Conservation (phyloP, 208 protist genomes). For the Wallacemonas rigidus region DNA sequence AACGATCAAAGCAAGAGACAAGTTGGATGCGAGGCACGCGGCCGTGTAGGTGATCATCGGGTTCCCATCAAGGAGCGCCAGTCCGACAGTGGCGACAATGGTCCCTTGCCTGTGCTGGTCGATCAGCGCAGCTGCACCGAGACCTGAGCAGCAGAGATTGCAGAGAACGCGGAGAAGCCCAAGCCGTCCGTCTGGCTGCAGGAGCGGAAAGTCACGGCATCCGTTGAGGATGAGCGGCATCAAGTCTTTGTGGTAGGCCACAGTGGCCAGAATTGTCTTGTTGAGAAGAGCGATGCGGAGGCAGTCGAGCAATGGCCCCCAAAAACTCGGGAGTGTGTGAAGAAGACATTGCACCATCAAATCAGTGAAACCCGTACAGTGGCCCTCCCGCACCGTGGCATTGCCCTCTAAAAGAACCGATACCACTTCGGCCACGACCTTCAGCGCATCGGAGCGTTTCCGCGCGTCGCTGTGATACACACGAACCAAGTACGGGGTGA, state of each 20-base stretch:
- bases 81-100: conserved; percentile 68
- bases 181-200: conserved; percentile 61
- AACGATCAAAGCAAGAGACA: conserved; percentile 50
- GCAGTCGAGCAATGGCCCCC: conserved; percentile 75
- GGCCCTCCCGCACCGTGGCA: conserved; percentile 37
- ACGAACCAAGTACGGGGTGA: conserved; percentile 48
- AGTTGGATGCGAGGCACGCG: conserved; percentile 68
- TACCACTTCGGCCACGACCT: conserved; percentile 25
- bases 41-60: conserved; percentile 69
- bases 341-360: conserved; percentile 43
- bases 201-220: conserved; percentile 50
- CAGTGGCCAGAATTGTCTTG: conserved; percentile 42
- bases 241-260: conserved; percentile 53
- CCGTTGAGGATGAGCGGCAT: conserved; percentile 47
- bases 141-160: conserved; percentile 54
- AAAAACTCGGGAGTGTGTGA: conserved; percentile 41
- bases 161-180: conserved; percentile 71
- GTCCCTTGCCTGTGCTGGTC: conserved; percentile 35
- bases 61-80: conserved; percentile 57
- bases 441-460: conserved; percentile 25
- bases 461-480: conserved; percentile 37
- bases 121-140: conserved; percentile 61
- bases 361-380: conserved; percentile 51
- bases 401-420: conserved; percentile 29
- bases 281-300: conserved; percentile 75